Evolutionary conservation across 768 basidiomycete genomes (phyloP).

Genomic region (Kwoniella sp.): DNA sequence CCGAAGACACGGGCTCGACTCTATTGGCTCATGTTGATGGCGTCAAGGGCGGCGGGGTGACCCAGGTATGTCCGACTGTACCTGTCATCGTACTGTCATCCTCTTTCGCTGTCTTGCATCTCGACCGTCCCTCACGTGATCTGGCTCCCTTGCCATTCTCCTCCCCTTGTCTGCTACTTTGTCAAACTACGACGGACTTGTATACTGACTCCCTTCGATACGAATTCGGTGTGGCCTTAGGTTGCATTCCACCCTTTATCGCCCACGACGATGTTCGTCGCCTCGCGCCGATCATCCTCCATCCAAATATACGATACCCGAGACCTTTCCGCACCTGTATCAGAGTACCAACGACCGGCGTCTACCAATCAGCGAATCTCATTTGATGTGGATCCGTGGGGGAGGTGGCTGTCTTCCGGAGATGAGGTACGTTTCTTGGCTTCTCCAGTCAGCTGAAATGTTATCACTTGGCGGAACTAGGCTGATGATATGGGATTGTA

Average conservation of each 20-base stretch:
- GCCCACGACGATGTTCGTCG: constrained; percentile 74
- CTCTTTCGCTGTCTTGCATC: no score
- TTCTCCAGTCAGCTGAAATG: not conserved
- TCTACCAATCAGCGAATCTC: constrained; percentile 74
- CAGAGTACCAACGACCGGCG: constrained; percentile 54
- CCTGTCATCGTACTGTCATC: constrained; percentile 46
- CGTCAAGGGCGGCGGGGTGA: constrained; percentile 54
- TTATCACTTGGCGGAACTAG: not conserved
- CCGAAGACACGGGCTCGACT: constrained; percentile 63
- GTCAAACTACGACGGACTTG: constrained; percentile 23
- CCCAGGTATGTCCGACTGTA: constrained; percentile 48
- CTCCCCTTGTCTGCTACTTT: no score
- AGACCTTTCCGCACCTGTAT: constrained; percentile 60
- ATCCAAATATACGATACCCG: constrained; percentile 83
- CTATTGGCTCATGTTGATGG: constrained; percentile 70
- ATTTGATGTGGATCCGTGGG: constrained; percentile 76
- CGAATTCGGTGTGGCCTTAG: constrained; percentile 45
- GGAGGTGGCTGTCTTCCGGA: constrained; percentile 68
- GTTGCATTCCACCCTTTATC: constrained; percentile 73
- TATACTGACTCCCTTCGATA: no score
- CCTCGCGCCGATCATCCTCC: constrained; percentile 68
- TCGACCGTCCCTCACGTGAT: no score
- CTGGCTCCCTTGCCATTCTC: no score
- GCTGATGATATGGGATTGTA: not conserved
- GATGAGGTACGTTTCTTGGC: constrained; percentile 66